Evolutionary conservation across 371 early-diverging fungal species (phyloP).

Genomic region (Dichotomocladium elegans): DNA sequence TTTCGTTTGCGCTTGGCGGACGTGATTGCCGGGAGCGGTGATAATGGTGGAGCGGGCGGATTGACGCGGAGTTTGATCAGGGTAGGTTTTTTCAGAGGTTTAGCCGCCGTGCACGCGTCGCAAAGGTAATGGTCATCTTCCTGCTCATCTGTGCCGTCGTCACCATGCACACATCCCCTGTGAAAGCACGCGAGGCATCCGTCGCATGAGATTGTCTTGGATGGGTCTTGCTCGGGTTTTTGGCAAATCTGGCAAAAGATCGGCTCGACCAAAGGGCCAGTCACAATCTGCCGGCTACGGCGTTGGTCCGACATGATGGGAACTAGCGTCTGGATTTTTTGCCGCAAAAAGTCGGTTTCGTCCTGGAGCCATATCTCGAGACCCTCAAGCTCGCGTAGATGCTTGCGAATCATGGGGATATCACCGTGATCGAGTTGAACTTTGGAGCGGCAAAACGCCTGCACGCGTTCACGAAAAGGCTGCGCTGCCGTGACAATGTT

Average conservation of each 20-base stretch:
- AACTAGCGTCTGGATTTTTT: slow-evolving; percentile 36
- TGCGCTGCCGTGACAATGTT: slow-evolving; percentile 38
- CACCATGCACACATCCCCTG: slow-evolving; percentile 39
- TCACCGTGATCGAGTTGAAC: slow-evolving; percentile 31
- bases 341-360: slow-evolving; percentile 41
- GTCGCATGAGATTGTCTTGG: slow-evolving; percentile 57
- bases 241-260: neutral
- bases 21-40: neutral
- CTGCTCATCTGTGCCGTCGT: slow-evolving; percentile 9
- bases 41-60: slow-evolving; percentile 1
- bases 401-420: slow-evolving; percentile 32
- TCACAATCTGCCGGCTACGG: neutral
- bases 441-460: slow-evolving; percentile 38
- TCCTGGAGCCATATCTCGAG: slow-evolving; percentile 46
- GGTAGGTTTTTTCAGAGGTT: neutral
- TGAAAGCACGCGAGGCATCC: slow-evolving; percentile 60
- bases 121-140: slow-evolving; percentile 20
- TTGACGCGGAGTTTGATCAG: slow-evolving; percentile 7
- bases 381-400: slow-evolving; percentile 58
- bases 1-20: neutral
- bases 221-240: neutral
- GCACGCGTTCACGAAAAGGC: slow-evolving; percentile 27
- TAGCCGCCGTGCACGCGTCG: slow-evolving; percentile 5
- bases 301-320: slow-evolving; percentile 8
- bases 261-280: neutral